A percentile compares a stretch with the other conserved stretches of the same genome.
These are phyloP conservation scores for Hyaloscypha variabilis DNA, from an alignment of 495 filamentous ascomycete genomes.

Conservation along the genomic window DNA sequence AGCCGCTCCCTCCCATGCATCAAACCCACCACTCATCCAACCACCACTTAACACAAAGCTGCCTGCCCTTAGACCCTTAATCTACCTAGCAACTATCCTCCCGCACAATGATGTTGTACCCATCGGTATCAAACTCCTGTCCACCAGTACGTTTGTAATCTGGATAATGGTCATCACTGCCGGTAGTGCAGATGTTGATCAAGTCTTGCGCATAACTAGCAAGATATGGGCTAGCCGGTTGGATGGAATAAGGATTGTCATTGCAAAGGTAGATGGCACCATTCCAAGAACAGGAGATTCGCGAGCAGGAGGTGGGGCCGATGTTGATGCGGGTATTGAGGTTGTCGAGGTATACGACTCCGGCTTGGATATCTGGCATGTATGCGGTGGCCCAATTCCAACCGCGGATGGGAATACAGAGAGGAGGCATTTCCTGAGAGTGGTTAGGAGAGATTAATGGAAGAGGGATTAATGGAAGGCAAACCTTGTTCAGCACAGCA, in stretches of 20 bases:
- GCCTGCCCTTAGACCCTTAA: no score
- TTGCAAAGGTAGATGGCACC: background rate
- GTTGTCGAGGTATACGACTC: background rate
- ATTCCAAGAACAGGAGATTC: background rate
- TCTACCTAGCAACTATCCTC: background rate
- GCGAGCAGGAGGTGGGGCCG: background rate
- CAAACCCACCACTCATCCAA: no score
- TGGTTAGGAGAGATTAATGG: background rate
- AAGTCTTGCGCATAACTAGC: background rate
- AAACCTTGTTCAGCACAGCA: background rate
- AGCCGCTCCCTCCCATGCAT: no score
- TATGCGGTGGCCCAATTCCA: background rate
- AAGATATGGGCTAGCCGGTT: background rate
- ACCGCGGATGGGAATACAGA: background rate
- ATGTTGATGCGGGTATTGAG: background rate
- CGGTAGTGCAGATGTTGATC: background rate
- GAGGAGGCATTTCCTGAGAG: background rate
- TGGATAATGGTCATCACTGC: background rate
- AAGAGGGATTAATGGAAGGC: background rate
- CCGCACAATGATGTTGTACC: background rate
- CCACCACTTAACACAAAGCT: no score
- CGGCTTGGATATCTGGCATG: background rate
- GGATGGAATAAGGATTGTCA: background rate
- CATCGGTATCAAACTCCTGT: background rate
- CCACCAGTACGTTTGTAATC: background rate